Evolutionary conservation across 768 basidiomycete genomes (phyloP).

Genomic region (Trametes meyenii): DNA sequence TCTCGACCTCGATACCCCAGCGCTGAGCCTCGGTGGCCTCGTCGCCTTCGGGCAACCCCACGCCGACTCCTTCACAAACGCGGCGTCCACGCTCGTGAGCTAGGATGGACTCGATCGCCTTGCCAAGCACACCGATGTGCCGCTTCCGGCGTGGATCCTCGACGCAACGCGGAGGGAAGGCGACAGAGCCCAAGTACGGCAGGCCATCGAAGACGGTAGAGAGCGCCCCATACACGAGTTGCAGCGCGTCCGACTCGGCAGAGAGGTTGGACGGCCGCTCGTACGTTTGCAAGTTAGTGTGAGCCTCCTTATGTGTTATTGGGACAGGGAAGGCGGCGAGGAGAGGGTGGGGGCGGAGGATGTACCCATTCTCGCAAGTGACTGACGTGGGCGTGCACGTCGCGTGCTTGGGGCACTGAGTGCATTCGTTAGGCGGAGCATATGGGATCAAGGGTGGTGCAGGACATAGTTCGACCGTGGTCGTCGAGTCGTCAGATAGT

Average conservation of each 20-base stretch:
- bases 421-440: constrained; percentile 64
- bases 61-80: constrained; percentile 58
- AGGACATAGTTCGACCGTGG: constrained; percentile 46
- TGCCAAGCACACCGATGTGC: constrained; percentile 75
- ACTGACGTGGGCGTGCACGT: constrained; percentile 64
- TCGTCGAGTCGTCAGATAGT: constrained; percentile 29
- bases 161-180: constrained; percentile 72
- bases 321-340: constrained; percentile 46
- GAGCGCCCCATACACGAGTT: constrained; percentile 28
- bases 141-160: constrained; percentile 77
- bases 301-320: constrained; percentile 37
- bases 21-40: constrained; percentile 72
- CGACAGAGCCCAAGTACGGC: constrained; percentile 76
- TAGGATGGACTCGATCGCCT: constrained; percentile 65
- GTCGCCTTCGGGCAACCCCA: constrained; percentile 38
- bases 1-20: constrained; percentile 72
- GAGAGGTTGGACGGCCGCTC: constrained; percentile 4
- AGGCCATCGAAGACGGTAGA: constrained; percentile 57
- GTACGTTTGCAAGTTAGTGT: constrained; percentile 9
- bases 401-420: constrained; percentile 60
- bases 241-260: constrained; percentile 12
- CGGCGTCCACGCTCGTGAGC: constrained; percentile 65
- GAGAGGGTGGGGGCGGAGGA: constrained; percentile 59
- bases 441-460: constrained; percentile 56
- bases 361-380: constrained; percentile 67